Percentiles rank a stretch among this genome's conserved stretches.
phyloP scores from a whole-genome alignment of 768 basidiomycete species.

The Leccinum sublutescens region DNA sequence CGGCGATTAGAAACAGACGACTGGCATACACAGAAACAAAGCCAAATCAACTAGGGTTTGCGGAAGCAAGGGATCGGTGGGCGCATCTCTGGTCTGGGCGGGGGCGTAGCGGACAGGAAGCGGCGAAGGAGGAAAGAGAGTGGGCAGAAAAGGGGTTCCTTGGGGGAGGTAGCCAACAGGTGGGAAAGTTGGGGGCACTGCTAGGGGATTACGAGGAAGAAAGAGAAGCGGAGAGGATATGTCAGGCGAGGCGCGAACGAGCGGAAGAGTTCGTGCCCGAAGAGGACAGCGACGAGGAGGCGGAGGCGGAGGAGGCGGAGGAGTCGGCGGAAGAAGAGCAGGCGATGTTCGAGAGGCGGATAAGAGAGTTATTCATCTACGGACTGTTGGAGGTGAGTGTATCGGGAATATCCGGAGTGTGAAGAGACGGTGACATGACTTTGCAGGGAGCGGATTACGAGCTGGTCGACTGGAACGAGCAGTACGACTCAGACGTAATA shows the following conservation, averaged over 20 bases:
- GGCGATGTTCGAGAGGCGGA: constrained; percentile 52
- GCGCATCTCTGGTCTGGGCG: constrained; percentile 65
- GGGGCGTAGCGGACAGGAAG: constrained; percentile 47
- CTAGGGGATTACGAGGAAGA: constrained; percentile 78
- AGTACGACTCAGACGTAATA: constrained; percentile 47
- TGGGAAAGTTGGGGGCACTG: constrained; percentile 67
- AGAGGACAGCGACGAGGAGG: constrained; percentile 56
- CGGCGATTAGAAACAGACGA: constrained; percentile 70
- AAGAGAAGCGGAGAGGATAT: constrained; percentile 62
- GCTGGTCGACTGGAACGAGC: constrained; percentile 72
- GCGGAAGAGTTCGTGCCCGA: constrained; percentile 49
- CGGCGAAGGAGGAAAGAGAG: constrained; percentile 61
- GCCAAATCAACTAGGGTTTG: constrained; percentile 56
- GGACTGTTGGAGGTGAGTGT: constrained; percentile 66
- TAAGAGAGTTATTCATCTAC: constrained; percentile 74
- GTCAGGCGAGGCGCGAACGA: constrained; percentile 43
- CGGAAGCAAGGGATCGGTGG: constrained; percentile 56
- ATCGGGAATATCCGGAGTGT: neutral
- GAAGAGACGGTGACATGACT: neutral
- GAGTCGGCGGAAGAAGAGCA: constrained; percentile 51
- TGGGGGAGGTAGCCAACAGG: constrained; percentile 50
- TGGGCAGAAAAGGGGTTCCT: constrained; percentile 70
- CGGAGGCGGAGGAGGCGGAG: constrained; percentile 31
- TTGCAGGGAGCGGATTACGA: constrained; percentile 67
- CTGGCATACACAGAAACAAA: constrained; percentile 55